A percentile compares a stretch with the other conserved stretches of the same genome.
Evolutionary conservation across 2,329 filamentous ascomycete genomes (phyloP).

Genomic region (Hypoxylon sp.): DNA sequence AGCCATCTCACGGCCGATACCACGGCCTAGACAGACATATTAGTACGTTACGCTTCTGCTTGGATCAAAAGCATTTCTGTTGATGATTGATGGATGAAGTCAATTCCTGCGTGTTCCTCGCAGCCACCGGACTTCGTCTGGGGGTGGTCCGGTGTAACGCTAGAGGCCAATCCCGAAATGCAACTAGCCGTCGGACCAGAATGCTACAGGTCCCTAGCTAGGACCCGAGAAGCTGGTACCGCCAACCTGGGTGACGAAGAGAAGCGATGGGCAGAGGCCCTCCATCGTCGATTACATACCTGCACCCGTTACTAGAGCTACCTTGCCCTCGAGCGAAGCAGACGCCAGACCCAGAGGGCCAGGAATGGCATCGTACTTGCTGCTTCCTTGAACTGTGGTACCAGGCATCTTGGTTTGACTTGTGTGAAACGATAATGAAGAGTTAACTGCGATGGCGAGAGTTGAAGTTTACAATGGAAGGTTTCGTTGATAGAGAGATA

Average conservation of each 20-base stretch:
- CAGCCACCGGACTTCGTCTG: slow-evolving; percentile 37
- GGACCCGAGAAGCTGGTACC: background rate
- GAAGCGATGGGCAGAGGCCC: background rate
- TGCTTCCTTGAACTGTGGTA: slow-evolving; percentile 33
- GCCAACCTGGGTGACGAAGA: background rate
- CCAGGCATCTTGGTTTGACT: slow-evolving; percentile 49
- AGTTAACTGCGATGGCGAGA: background rate
- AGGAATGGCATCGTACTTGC: slow-evolving; percentile 50
- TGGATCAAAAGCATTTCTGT: slow-evolving; percentile 4
- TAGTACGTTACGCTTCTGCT: background rate
- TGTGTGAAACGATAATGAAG: too few relatives aligned
- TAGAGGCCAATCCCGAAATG: slow-evolving; percentile 9
- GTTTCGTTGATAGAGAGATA: background rate
- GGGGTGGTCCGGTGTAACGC: slow-evolving; percentile 32
- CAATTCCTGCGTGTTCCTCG: slow-evolving; percentile 4
- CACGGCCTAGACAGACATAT: slow-evolving; percentile 56
- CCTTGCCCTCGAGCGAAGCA: slow-evolving; percentile 50
- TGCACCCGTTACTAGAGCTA: slow-evolving; percentile 50
- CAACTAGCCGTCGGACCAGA: slow-evolving; percentile 7
- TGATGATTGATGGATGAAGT: slow-evolving; percentile 13
- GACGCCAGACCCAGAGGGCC: slow-evolving; percentile 51
- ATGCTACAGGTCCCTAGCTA: background rate
- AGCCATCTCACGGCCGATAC: slow-evolving; percentile 72
- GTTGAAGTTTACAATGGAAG: background rate
- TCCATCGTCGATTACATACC: slow-evolving; percentile 43